These are phyloP conservation scores for Berkeleyomyces rouxiae DNA, from an alignment of 2,329 filamentous ascomycete species.

Conservation along the genomic window DNA sequence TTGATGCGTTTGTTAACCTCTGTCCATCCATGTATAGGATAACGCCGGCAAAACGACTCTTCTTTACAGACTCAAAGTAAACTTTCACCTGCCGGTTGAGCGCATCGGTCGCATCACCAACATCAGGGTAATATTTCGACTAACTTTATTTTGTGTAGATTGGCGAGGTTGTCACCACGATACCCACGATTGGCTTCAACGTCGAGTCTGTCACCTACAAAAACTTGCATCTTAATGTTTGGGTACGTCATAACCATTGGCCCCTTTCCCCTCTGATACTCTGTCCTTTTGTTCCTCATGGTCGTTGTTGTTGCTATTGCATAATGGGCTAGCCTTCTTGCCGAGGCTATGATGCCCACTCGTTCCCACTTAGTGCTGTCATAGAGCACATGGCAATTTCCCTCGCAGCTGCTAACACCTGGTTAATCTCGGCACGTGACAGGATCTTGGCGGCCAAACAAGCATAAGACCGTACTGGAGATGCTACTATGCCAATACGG, in stretches of 20 bases:
- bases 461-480: constrained; percentile 97
- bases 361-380: neutral
- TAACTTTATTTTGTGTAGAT: constrained; percentile 39
- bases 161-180: constrained; percentile 95
- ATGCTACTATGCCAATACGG: constrained; percentile 98
- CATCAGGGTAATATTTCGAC: neutral
- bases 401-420: constrained; percentile 14
- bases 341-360: neutral
- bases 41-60: constrained; percentile 97
- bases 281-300: neutral
- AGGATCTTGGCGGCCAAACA: constrained; percentile 95
- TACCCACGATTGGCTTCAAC: constrained; percentile 98
- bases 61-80: constrained; percentile 84
- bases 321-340: neutral
- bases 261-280: neutral
- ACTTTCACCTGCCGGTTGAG: constrained; percentile 6
- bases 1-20: constrained; percentile 1
- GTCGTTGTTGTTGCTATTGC: neutral
- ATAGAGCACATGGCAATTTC: neutral
- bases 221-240: constrained; percentile 97
- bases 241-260: constrained; percentile 40
- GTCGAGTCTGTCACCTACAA: constrained; percentile 97
- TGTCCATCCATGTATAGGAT: constrained; percentile 41
- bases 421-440: constrained; percentile 7
- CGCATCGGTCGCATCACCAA: constrained; percentile 4